These are phyloP conservation scores for Ogataea ganodermae DNA, from an alignment of 805 yeast genomes.

Conservation along the genomic window DNA sequence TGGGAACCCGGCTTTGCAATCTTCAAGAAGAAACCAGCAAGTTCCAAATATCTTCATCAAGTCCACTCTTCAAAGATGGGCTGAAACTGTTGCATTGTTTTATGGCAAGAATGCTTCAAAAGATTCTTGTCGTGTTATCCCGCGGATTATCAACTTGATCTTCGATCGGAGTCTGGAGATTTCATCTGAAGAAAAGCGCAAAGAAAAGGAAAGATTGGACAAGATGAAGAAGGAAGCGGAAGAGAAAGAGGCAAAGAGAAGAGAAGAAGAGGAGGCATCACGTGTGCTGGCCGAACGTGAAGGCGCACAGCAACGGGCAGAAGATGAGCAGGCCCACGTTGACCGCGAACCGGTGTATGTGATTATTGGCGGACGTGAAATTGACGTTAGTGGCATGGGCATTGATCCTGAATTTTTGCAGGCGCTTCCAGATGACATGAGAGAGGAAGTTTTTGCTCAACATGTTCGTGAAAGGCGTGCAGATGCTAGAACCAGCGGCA, in stretches of 20 bases:
- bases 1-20: conserved; percentile 13
- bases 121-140: conserved; percentile 39
- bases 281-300: conserved; percentile 22
- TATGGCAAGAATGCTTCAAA: conserved; percentile 43
- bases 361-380: conserved; percentile 71
- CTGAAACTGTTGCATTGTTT: conserved; percentile 53
- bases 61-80: conserved; percentile 67
- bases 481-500: conserved; percentile 45
- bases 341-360: conserved; percentile 61
- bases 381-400: conserved; percentile 86
- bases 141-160: conserved; percentile 48
- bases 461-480: conserved; percentile 76
- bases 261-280: conserved; percentile 37
- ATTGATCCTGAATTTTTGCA: conserved; percentile 89
- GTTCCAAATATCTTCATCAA: conserved; percentile 26
- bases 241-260: conserved; percentile 33
- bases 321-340: conserved; percentile 3
- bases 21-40: conserved; percentile 20
- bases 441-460: conserved; percentile 88
- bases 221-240: conserved; percentile 31
- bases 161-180: conserved; percentile 48
- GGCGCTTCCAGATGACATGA: conserved; percentile 89
- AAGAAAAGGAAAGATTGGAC: conserved; percentile 30
- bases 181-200: conserved; percentile 33
- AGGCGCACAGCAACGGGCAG: conserved; percentile 6